Base-by-base conservation (phyloP, 495 filamentous ascomycete species). In the Jackrogersella minutella region DNA sequence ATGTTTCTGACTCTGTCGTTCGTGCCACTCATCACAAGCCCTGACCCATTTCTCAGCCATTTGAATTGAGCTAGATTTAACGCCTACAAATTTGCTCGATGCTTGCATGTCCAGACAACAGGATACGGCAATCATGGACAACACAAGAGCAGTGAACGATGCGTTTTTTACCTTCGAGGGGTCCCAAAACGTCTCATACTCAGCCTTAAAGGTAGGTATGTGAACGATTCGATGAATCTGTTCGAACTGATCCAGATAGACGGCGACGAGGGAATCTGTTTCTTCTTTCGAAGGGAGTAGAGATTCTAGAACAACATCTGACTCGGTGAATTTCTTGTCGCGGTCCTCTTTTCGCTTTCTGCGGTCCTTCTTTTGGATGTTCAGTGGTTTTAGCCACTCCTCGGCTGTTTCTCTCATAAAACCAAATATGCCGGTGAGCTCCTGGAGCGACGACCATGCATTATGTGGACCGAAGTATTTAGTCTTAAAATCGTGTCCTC, bases 61-160 rank as follows among this genome's bases (percentile, higher is more conserved):
- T 16, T 73, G 58, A 28, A 68, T 61, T 5, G 66, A 66, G 34
- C 72, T 73, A 13, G 72, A 74, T 30, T 74, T 74, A 3, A 74
- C 56, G 19, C 72, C 72, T n/a, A 74, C 68, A 24, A 70, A 74
- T 33, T 70, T 72, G 51, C 60, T 66, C 5, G 72, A 73, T 13
- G 64, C 51, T 46, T 74, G 73, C 65, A 86, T 80, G 90, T 95
- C 90, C 85, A 96, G 14, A 84, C 90, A 44, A 91, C 72, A 73
- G 13, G 74, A 73, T 7, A 76, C 72, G 2, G 75, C 61, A 9
- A 76, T 68, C 62, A 77, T 77, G 22, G 68, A 64, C 4, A 77
- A 41, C 0, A 84, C 46, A 11, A 83, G 74, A 1, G 76, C 81
- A 4, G 80, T 82, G 52, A 82, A 82, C n/a, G 81, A 72, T 28